Base-by-base conservation (phyloP, 2,329 filamentous ascomycete genomes). In the Aureobasidium musti region DNA sequence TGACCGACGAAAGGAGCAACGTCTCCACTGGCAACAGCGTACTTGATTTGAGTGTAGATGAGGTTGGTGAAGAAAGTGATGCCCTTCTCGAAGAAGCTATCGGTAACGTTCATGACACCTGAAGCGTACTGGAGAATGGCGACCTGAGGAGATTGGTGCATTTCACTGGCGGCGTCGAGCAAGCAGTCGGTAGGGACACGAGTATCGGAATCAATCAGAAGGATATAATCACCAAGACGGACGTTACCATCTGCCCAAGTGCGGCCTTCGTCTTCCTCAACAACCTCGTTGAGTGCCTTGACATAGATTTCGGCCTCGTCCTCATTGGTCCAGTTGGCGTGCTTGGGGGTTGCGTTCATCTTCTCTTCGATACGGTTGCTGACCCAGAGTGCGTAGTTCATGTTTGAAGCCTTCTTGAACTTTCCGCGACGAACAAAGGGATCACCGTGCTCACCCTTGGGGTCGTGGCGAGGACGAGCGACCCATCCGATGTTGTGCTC, bases 191-290 rank as follows among this genome's bases (percentile, higher is more conserved):
- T 79, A 1, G 91, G 91, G 2, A 92, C 89, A 77, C 89, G 89
- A 35, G 90, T 92, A 76, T 92, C 90, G 1, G 89, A 92, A 79
- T 92, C 89, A 73, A 92, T 90, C 68, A 93, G 80, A 37, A 91
- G 80, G 68, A 93, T 91, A 77, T 92, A 93, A 78, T 96, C 91
- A 66, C 92, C 92, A 26, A 96, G 82, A 61, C 91, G 90, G 71
- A 96, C 89, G 77, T 95, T 92, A 69, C 91, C 92, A 74, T 92
- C 91, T 21, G 91, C 91, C 89, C 89, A 91, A 33, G 89, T 89
- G 33, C 88, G 86, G 21, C 87, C 87, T 66, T 90, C 83, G 57
- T 88, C 75, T 52, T 78, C 86, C 54, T 87, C 83, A 43, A 93
- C 82, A 21, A 89, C 85, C 67, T 89, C 84, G 70, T 86, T 84